Evolutionary conservation across 2,329 filamentous ascomycete genomes (phyloP), one percentile per base, ranked within the genome.

Genomic region (Ceratocystis ficicola): DNA sequence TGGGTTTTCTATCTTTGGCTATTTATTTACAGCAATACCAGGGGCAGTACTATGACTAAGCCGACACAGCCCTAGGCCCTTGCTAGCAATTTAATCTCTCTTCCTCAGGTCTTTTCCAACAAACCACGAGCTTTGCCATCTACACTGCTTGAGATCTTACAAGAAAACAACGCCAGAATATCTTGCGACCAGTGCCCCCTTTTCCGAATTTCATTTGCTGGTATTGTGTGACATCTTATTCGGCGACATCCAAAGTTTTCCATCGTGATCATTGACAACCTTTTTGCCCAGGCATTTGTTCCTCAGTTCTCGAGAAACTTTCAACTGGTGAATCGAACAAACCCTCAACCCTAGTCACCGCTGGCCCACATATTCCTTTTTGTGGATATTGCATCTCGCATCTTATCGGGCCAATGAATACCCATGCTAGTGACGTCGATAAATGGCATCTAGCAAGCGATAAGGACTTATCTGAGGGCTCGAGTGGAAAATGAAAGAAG

Each of bases 361-460:
- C 22, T 55, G 48, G 32, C 59, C 63, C 66, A 36, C 30, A 5
- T 60, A 52, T 63, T 63, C 52, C 57, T 25, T 63, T 63, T 41
- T 50, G 50, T 32, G 60, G 59, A 46, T 22, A 44, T 22, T 28
- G 8, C n/a, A 59, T 61, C 17, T 52, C 63, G 60, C 52, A 36
- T 6, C 63, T 67, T 67, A 67, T 67, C 66, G n/a, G 46, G 15
- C 66, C 66, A 67, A 67, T 65, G 17, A 63, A 28, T 41, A 22
- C 7, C 5, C 5, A 30, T 28, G 46, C 46, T 59, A 62, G 63
- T 67, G 66, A 67, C 66, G 66, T 67, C 52, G 63, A 63, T 67
- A 48, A n/a, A 36, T 60, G 63, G 55, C 65, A 50, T 30, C 30
- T 62, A 55, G 63, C 57, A 62, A 15, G 41, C 28, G 36, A 55